These are phyloP conservation scores for Leucocoprinus birnbaumii DNA, from an alignment of 768 basidiomycete species.

Conservation along the genomic window DNA sequence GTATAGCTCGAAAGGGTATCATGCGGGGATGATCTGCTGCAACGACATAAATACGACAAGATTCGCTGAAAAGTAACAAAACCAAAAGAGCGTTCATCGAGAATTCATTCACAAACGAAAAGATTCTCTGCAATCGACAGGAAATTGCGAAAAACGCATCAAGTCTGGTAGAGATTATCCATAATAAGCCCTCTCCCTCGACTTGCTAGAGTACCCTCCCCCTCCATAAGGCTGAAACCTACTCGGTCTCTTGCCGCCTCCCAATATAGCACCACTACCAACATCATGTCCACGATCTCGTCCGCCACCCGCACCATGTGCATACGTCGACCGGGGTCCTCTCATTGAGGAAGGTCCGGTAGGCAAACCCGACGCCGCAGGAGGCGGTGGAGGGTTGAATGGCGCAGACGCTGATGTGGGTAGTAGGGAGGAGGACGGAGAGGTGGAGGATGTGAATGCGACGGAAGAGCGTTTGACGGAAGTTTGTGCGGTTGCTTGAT, in stretches of 20 bases:
- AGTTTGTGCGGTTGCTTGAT: constrained; percentile 48
- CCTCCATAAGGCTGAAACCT: constrained; percentile 12
- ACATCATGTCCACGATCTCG: neutral
- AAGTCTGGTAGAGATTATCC: too few species aligned
- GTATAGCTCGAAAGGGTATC: too few species aligned
- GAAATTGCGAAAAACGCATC: too few species aligned
- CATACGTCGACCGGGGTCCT: neutral
- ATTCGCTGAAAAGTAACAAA: too few species aligned
- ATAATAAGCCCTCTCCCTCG: constrained; percentile 6
- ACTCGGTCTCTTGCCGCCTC: constrained; percentile 7
- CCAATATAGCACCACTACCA: neutral
- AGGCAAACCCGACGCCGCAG: neutral
- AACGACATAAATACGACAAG: too few species aligned
- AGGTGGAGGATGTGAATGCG: constrained; percentile 42
- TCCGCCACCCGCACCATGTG: neutral
- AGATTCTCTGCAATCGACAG: too few species aligned
- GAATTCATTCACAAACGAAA: too few species aligned
- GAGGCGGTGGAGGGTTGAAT: neutral
- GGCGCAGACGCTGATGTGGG: neutral
- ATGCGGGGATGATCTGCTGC: too few species aligned
- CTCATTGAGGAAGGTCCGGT: neutral
- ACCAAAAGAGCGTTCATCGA: neutral
- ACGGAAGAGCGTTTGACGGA: constrained; percentile 60
- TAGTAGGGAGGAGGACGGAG: constrained; percentile 6
- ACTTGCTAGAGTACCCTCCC: neutral